These are phyloP conservation scores for Thymus quinquecostatus DNA, from an alignment of 257 asterid genomes.

Conservation along the genomic window DNA sequence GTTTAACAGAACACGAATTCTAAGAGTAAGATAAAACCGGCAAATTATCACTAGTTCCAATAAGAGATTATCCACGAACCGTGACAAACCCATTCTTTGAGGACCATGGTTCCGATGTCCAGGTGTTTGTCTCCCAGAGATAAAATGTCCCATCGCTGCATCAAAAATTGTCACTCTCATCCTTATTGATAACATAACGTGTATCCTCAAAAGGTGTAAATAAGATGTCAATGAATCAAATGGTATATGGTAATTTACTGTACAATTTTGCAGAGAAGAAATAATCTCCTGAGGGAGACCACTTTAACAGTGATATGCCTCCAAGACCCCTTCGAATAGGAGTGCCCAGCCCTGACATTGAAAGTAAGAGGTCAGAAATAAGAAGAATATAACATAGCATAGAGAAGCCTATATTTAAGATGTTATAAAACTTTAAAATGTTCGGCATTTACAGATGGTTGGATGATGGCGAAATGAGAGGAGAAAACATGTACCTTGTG, in stretches of 20 bases:
- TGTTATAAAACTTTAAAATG: not conserved
- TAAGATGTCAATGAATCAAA: conserved; percentile 25
- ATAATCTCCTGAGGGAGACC: conserved; percentile 99
- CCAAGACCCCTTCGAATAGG: conserved; percentile 98
- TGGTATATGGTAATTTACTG: conserved; percentile 34
- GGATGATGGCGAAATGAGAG: conserved; percentile 13
- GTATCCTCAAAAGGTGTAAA: conserved; percentile 19
- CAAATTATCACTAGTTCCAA: conserved; percentile 1
- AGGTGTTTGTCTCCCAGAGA: conserved; percentile 97
- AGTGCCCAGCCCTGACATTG: conserved; percentile 74
- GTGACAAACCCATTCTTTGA: conserved; percentile 86
- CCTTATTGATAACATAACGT: conserved; percentile 22
- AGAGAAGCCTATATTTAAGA: conserved; percentile 3
- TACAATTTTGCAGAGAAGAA: conserved; percentile 92
- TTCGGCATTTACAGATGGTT: not conserved
- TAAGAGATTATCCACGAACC: conserved; percentile 52
- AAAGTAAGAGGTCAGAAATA: conserved; percentile 23
- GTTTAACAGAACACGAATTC: conserved; percentile 10
- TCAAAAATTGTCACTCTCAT: conserved; percentile 21
- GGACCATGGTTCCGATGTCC: conserved; percentile 99
- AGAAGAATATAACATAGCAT: conserved; percentile 5
- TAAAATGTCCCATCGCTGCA: conserved; percentile 97
- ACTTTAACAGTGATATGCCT: conserved; percentile 88
- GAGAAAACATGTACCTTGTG: conserved; percentile 67
- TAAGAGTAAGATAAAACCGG: not conserved